Base-by-base conservation (phyloP, 306 rosid species). In the Acacia melanoxylon region DNA sequence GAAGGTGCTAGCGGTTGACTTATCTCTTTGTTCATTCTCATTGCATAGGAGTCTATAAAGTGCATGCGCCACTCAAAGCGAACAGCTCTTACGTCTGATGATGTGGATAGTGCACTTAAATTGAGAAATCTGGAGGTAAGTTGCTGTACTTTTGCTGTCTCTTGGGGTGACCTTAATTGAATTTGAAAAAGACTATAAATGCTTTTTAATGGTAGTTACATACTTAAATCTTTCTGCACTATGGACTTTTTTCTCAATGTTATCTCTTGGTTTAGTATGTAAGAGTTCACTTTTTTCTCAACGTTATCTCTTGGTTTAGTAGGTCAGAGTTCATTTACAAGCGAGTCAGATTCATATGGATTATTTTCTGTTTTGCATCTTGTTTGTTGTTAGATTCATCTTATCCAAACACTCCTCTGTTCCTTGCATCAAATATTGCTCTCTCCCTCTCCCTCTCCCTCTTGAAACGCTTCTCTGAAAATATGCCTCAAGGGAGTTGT, bases 41-140 rank as follows among this genome's bases (percentile, higher is more conserved):
- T 86, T 76, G 63, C 65, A 74, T 88, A 95, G 99, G 99, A 95
- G 86, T 91, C 99, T 11, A 87, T 95, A 76, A 95, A 93, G 85
- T 95, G 99, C 82, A 95, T 95, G 99, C 95, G 94, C 49, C 99
- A 95, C 77, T 89, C 97, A 0, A 91, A 69, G 84, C 81, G 99
- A 82, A 91, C 98, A 67, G 76, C 76, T 71, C 91, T 95, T 72
- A 86, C 90, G 17, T 59, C 93, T 5, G 91, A 89, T 41, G 99
- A 93, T 82, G 97, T 93, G 31, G 99, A 95, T 87, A 69, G 89
- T 68, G 99, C 99, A 31, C 95, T 95, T 83, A 90, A 92, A 70
- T 89, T 95, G 81, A 88, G 95, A 83, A 90, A 93, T 66, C 88
- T 95, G 63, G 98, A 95, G 92, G 99, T 93, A 72, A 87, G 83